Evolutionary conservation across 768 basidiomycete genomes (phyloP), one percentile per base, ranked within the genome.

Genomic region (Leccinum arenicola): DNA sequence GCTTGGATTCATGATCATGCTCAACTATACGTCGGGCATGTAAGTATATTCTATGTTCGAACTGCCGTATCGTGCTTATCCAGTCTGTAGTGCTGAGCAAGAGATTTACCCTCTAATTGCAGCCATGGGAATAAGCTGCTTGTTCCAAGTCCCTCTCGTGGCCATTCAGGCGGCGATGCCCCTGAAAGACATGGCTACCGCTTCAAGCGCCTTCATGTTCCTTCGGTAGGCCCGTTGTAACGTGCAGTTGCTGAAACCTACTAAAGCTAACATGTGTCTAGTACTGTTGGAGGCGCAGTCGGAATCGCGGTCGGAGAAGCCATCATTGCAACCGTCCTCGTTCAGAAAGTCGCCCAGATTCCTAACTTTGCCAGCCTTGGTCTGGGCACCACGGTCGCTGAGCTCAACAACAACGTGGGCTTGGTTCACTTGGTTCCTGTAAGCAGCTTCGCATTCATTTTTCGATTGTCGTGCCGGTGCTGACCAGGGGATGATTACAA

Each of bases 111-210:
- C 87, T 5, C 70, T 93, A 14, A 73, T 93, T 31, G 78, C 87
- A n/a, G 81, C 86, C 7, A 14, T 86, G 4, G 90, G 89, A 1
- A 66, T 84, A 14, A 89, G 89, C 2, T 81, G 78, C 62, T 70
- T 92, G 52, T 89, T 89, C 77, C 83, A 85, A 76, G 67, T 75
- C 4, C 90, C 89, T 0, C 73, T 91, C 7, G 84, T 92, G 54
- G 88, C 80, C 15, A 73, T 94, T 14, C 92, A 94, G 73, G 89
- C 91, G 1, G 87, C 91, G 1, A 95, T 95, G 91, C 93, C 93
- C 0, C 66, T 91, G 15, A 86, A 85, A 64, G 90, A 93, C 62
- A 91, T 93, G 90, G 90, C 91, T 2, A 91, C 91, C 2, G 85
- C 84, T 55, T 91, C 91, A 0, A 76, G 82, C 1, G 84, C 85